Percentiles rank a stretch among this genome's conserved stretches.
These are phyloP conservation scores for Turnera subulata DNA, from an alignment of 345 rosid species.

Conservation along the genomic window DNA sequence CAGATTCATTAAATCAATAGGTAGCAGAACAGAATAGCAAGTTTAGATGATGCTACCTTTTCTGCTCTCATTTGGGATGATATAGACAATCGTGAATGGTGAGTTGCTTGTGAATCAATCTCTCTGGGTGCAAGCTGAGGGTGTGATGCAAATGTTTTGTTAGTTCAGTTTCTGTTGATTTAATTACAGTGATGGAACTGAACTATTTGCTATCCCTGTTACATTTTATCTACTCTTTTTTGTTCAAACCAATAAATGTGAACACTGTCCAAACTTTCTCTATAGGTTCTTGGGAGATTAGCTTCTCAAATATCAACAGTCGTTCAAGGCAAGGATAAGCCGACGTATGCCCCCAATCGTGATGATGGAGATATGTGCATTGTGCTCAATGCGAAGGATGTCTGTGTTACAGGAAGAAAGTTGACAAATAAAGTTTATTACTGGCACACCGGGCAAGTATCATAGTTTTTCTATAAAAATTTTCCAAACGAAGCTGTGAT, in stretches of 20 bases:
- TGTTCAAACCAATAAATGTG: too few relatives aligned
- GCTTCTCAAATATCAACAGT: slow-evolving; percentile 93
- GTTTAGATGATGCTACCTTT: neutral
- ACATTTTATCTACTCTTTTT: neutral
- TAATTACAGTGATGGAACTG: neutral
- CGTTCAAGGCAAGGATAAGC: slow-evolving; percentile 95
- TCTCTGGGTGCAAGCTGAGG: neutral
- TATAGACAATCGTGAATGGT: neutral
- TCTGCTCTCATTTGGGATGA: neutral
- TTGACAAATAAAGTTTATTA: slow-evolving; percentile 82
- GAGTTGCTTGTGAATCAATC: neutral
- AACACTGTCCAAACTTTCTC: neutral
- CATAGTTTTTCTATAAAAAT: neutral
- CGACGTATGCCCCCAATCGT: slow-evolving; percentile 80
- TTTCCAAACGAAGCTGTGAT: neutral
- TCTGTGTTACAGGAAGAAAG: slow-evolving; percentile 83
- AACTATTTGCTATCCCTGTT: neutral
- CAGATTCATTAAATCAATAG: too few relatives aligned
- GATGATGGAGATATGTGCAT: slow-evolving; percentile 97
- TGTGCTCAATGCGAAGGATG: slow-evolving; percentile 93
- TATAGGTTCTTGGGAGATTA: slow-evolving; percentile 90
- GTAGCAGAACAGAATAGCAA: too few relatives aligned
- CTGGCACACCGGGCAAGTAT: slow-evolving; percentile 93
- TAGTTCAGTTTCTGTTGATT: neutral
- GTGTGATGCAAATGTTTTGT: neutral